These are phyloP conservation scores for Physaria fendleri DNA, from an alignment of 345 rosid species.

Conservation along the genomic window DNA sequence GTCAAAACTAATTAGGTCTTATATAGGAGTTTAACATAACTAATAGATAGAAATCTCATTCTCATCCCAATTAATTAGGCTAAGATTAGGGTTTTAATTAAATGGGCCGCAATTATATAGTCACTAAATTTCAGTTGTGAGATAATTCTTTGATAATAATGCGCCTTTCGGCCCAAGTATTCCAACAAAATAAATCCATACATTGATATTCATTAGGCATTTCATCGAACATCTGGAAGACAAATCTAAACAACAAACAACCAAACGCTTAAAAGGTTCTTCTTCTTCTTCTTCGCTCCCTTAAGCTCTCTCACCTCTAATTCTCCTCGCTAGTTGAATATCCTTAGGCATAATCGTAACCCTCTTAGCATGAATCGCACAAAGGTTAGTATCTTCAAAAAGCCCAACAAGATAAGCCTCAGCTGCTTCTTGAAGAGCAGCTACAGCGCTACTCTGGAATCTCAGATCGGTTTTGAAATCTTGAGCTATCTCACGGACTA, in stretches of 20 bases:
- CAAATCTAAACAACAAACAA: background rate
- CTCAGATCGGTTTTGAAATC: constrained; percentile 63
- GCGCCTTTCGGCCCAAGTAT: too few species aligned
- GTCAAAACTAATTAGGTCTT: too few species aligned
- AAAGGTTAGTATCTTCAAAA: constrained; percentile 50
- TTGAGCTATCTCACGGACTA: constrained; percentile 56
- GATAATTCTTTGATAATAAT: too few species aligned
- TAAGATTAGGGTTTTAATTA: too few species aligned
- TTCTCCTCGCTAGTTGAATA: constrained; percentile 52
- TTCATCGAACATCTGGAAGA: background rate
- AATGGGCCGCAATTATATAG: too few species aligned
- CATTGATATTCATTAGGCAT: background rate
- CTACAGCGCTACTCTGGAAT: constrained; percentile 55
- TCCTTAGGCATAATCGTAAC: constrained; percentile 62
- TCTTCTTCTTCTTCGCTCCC: background rate
- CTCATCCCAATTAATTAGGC: too few species aligned
- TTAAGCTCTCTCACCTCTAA: constrained; percentile 55
- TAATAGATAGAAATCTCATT: too few species aligned
- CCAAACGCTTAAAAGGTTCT: background rate
- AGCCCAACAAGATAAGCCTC: constrained; percentile 52
- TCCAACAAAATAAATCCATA: too few species aligned
- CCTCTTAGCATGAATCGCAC: constrained; percentile 58
- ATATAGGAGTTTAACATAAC: too few species aligned
- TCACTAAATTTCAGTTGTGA: too few species aligned
- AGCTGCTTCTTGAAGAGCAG: constrained; percentile 51